Conservation (phyloP, 2,329 filamentous ascomycete genomes). For the Chaetomiaceae sp. region DNA sequence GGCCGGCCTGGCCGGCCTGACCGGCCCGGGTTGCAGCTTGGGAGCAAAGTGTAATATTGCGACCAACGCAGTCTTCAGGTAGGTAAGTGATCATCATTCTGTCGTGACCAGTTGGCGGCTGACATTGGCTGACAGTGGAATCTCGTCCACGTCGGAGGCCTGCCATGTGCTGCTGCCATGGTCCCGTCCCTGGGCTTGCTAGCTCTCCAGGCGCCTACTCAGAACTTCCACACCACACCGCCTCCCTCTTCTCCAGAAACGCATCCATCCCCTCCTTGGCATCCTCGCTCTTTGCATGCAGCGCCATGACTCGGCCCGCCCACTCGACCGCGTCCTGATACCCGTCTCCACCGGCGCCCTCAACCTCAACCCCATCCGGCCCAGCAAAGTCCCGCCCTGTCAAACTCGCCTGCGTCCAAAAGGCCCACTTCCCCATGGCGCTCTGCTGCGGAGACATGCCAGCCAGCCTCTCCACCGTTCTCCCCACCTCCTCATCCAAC, state of each 20-base stretch:
- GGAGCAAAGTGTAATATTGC: too few relatives aligned
- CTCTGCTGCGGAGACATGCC: conserved; percentile 28
- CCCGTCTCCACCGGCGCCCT: conserved; percentile 22
- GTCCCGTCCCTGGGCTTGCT: too few relatives aligned
- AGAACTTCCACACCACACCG: conserved; percentile 19
- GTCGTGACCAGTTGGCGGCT: too few relatives aligned
- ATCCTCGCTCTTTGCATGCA: conserved; percentile 29
- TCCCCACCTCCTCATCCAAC: conserved; percentile 9
- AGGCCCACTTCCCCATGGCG: conserved; percentile 35
- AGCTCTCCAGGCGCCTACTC: too few relatives aligned
- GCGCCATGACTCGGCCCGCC: conserved; percentile 29
- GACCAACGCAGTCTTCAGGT: too few relatives aligned
- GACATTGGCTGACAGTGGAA: too few relatives aligned
- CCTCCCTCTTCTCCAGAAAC: conserved; percentile 27
- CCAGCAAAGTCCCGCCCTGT: conserved; percentile 4
- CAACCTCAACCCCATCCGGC: background rate
- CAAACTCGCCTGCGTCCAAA: conserved; percentile 31
- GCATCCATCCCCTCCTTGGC: conserved; percentile 29
- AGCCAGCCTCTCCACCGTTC: conserved; percentile 26
- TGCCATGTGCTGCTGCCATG: too few relatives aligned
- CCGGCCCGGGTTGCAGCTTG: too few relatives aligned
- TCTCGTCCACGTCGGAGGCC: too few relatives aligned
- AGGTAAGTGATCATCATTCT: too few relatives aligned
- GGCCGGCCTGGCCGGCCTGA: too few relatives aligned
- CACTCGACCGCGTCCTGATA: conserved; percentile 27